Evolutionary conservation across 176 grass and related monocot genomes (phyloP), one percentile per base, ranked within the genome.

Genomic region (Triticum aestivum): DNA sequence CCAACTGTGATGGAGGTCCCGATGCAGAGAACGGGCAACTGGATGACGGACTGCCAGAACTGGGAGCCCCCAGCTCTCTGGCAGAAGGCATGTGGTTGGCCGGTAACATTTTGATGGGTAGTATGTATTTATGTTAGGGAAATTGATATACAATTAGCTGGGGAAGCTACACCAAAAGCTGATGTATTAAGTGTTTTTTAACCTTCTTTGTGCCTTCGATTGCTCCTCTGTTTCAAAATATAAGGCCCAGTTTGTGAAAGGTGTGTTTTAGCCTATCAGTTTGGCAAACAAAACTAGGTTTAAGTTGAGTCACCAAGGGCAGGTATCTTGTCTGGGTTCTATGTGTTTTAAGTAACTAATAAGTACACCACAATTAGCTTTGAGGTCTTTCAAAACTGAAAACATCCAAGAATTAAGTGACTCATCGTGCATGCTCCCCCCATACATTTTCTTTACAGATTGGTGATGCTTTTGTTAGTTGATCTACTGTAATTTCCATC

Each of bases 321-420:
- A 47, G 26, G 39, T 27, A 45, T 80, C 4, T 30, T 10, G 11
- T 80, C 1, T 65, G 59, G 35, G 4, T 6, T 80, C 23, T 30
- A 80, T 12, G 23, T 45, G 37, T 44, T 65, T 65, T 65, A 44
- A 65, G 41, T 65, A 8, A 80, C 12, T 65, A 30, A 17, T 80
- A 65, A 1, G 41, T 18, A 27, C 27, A 47, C 15, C 35, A 41
- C 61, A 15, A 27, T 80, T 61, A 65, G 38, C n/a, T 65, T 26
- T 9, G 6, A 79, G 58, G 6, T 12, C 23, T 67, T 81, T 21
- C 62, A 49, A 66, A 49, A 42, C 6, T 47, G 61, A 21, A 49
- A 65, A 66, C 62, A 81, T 67, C 79, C 26, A 67, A 67, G 39
- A 67, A 45, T 66, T 45, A 66, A 66, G 78, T 26, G 23, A 32